Base-by-base conservation (phyloP, 805 yeast species). In the Cyberlindnera subsufficiens region DNA sequence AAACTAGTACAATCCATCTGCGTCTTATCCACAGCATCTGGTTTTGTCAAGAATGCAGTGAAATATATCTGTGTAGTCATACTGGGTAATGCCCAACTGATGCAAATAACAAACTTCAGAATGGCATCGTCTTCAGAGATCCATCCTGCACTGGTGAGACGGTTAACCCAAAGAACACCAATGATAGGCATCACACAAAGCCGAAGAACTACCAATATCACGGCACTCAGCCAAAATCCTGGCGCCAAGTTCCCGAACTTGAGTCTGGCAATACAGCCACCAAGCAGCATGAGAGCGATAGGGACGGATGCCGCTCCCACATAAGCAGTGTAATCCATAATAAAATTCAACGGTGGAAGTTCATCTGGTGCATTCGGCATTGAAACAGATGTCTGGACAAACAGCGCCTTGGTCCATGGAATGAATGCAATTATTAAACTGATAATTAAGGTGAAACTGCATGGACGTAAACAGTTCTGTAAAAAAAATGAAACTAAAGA, bases 251-350 rank as follows among this genome's bases (percentile, higher is more conserved):
- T 56, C 5, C 66, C 69, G 17, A 89, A 61, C 47, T 77, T 66
- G 39, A 91, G 71, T 38, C 96, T 67, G 1, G 96, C 85, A 32
- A 91, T 78, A 2, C 96, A 87, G 15, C 91, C 96, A 2, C 98
- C 98, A 22, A 91, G 63, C 44, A 91, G 58, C 36, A 87, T 60
- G 46, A 91, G 68, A 0, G 97, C 98, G 44, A 87, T 62, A 1
- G 97, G 98, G 30, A 91, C 96, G 39, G 86, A 79, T 0, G 96
- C 96, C 18, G 78, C 78, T 0, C 96, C 96, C 6, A 91, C 67
- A 58, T 91, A 91, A 3, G 77, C 58, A 0, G 91, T 71, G 50
- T 82, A 78, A 58, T 91, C 96, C 78, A 91, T 84, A 7, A 90
- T 44, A 50, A 90, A 90, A 31, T 87, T 87, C 25, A 91, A 68